Evolutionary conservation across 768 basidiomycete species (phyloP).

Genomic region (Phanerodontia chrysosporium): DNA sequence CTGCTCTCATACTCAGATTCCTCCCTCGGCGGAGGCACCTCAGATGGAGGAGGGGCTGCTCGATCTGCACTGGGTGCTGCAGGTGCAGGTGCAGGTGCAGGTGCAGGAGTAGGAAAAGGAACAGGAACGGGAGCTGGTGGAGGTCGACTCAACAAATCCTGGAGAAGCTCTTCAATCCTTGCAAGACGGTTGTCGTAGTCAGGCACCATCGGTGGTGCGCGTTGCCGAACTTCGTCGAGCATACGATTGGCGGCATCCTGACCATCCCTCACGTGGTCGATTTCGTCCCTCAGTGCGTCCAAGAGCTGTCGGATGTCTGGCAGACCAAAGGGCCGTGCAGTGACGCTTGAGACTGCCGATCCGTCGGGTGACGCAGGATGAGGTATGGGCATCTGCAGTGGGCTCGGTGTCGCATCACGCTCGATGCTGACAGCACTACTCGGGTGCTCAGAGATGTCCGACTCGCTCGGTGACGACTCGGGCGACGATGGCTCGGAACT

Average conservation of each 20-base stretch:
- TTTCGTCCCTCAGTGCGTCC: slow-evolving; percentile 53
- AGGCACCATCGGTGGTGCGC: slow-evolving; percentile 31
- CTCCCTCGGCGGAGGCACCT: slow-evolving; percentile 18
- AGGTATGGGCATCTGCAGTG: not conserved
- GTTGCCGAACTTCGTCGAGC: slow-evolving; percentile 56
- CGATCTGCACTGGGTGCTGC: slow-evolving; percentile 10
- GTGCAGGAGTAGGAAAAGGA: not conserved
- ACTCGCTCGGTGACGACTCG: slow-evolving; percentile 20
- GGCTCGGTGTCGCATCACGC: slow-evolving; percentile 4
- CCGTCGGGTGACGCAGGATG: slow-evolving; percentile 25
- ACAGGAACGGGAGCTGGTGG: too few species aligned
- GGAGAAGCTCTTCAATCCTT: slow-evolving; percentile 46
- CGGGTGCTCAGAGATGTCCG: slow-evolving; percentile 5
- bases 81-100: slow-evolving; percentile 5
- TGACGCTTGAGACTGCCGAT: slow-evolving; percentile 29
- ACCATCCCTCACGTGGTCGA: slow-evolving; percentile 55
- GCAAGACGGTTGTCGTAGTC: slow-evolving; percentile 25
- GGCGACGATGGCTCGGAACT: slow-evolving; percentile 30
- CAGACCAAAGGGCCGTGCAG: slow-evolving; percentile 34
- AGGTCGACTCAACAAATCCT: slow-evolving; percentile 32
- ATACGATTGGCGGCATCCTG: slow-evolving; percentile 58
- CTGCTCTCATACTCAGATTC: slow-evolving; percentile 28
- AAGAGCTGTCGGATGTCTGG: slow-evolving; percentile 51
- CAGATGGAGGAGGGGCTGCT: slow-evolving; percentile 11
- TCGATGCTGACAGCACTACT: not conserved